phyloP scores from a whole-genome alignment of 1,139 yeast genomes.

The Nakaseomyces glabratus region DNA sequence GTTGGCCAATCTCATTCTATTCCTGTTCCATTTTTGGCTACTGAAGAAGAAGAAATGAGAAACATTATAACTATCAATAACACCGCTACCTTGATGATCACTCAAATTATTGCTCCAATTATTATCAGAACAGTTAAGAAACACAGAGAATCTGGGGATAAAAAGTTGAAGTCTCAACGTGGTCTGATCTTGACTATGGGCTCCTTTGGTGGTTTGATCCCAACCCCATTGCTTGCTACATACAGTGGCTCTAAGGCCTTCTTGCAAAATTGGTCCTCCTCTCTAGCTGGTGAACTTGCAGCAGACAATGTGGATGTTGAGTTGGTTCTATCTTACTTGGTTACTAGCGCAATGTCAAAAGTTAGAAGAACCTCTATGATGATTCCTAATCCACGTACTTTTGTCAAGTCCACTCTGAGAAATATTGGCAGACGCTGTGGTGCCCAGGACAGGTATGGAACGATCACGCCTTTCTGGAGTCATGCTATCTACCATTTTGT shows the following conservation, averaged over 20 bases:
- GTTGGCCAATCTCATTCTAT: slow-evolving; percentile 93
- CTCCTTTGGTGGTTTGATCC: slow-evolving; percentile 88
- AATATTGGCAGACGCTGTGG: slow-evolving; percentile 80
- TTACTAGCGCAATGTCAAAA: slow-evolving; percentile 94
- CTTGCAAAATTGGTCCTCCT: slow-evolving; percentile 84
- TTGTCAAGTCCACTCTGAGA: slow-evolving; percentile 61
- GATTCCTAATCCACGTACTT: slow-evolving; percentile 75
- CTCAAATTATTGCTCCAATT: slow-evolving; percentile 65
- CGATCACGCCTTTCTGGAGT: slow-evolving; percentile 86
- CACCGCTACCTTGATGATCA: slow-evolving; percentile 72
- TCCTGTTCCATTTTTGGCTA: slow-evolving; percentile 87
- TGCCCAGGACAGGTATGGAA: slow-evolving; percentile 82
- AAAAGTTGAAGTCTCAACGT: slow-evolving; percentile 31
- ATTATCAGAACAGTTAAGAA: slow-evolving; percentile 46
- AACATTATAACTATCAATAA: slow-evolving; percentile 80
- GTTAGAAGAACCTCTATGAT: slow-evolving; percentile 62
- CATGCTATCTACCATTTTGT: slow-evolving; percentile 90
- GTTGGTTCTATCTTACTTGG: slow-evolving; percentile 79
- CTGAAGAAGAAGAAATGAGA: slow-evolving; percentile 61
- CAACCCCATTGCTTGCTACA: slow-evolving; percentile 85
- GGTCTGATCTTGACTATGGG: slow-evolving; percentile 93
- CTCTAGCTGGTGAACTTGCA: slow-evolving; percentile 79
- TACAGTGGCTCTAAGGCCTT: slow-evolving; percentile 96
- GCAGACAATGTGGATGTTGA: slow-evolving; percentile 72
- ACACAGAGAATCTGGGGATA: slow-evolving; percentile 17